Evolutionary conservation across 2,329 filamentous ascomycete species (phyloP).

Genomic region (Akanthomyces muscarius): DNA sequence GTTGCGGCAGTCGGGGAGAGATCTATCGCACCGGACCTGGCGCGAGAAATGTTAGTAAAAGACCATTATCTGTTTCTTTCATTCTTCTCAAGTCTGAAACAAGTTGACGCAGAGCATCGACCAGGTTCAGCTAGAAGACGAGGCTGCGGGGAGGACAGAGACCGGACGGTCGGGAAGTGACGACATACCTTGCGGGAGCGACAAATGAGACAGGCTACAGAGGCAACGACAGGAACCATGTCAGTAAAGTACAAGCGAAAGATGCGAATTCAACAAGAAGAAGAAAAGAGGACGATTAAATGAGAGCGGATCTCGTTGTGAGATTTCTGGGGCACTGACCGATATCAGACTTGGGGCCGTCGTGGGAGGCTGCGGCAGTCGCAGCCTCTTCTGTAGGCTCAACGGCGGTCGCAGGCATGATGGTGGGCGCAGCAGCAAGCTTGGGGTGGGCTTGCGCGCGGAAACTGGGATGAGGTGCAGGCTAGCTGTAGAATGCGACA

Average conservation of each 20-base stretch:
- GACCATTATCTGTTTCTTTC: background rate
- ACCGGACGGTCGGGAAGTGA: conserved; percentile 5
- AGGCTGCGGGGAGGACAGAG: background rate
- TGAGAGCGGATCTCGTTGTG: conserved; percentile 9
- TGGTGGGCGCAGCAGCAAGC: conserved; percentile 14
- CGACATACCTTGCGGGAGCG: conserved; percentile 20
- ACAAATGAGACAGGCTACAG: conserved; percentile 20
- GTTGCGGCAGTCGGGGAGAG: conserved; percentile 21
- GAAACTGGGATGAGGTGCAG: background rate
- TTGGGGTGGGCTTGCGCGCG: background rate
- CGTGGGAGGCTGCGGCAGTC: conserved; percentile 17
- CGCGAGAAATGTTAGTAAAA: background rate
- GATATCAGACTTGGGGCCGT: conserved; percentile 18
- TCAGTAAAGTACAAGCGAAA: conserved; percentile 8
- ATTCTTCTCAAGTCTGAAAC: background rate
- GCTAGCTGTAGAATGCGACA: background rate
- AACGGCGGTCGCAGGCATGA: conserved; percentile 19
- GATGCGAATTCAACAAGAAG: background rate
- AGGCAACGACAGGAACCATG: conserved; percentile 6
- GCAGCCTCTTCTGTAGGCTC: conserved; percentile 11
- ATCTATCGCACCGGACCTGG: conserved; percentile 26
- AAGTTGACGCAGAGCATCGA: background rate
- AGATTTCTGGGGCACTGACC: conserved; percentile 16
- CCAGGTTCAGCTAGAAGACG: background rate
- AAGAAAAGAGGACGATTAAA: background rate